Evolutionary conservation across 1,139 yeast genomes (phyloP).

Genomic region (Kodamaea anthophila): DNA sequence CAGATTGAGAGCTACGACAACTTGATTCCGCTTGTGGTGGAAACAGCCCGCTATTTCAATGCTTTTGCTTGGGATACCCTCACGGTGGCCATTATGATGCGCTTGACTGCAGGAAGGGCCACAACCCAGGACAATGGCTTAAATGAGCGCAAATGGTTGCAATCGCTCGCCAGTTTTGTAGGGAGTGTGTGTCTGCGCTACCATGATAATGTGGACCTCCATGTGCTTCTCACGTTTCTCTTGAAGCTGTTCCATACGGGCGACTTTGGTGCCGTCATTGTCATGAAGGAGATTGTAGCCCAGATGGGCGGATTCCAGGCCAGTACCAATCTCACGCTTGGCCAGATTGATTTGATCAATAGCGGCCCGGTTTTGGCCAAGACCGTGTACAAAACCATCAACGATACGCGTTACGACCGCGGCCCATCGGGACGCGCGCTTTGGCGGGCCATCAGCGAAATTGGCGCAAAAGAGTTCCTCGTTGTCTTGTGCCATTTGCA

Average conservation of each 20-base stretch:
- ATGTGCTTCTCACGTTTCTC: conserved; percentile 53
- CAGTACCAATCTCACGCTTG: conserved; percentile 54
- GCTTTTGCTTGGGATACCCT: conserved; percentile 82
- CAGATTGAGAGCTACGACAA: conserved; percentile 92
- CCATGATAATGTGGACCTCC: conserved; percentile 43
- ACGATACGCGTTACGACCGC: conserved; percentile 49
- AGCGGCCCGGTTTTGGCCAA: conserved; percentile 57
- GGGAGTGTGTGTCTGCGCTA: conserved; percentile 57
- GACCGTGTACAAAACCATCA: conserved; percentile 55
- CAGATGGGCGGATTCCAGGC: conserved; percentile 83
- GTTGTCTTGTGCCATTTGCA: conserved; percentile 54
- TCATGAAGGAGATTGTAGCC: conserved; percentile 62
- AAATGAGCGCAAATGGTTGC: conserved; percentile 81
- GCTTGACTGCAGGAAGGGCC: conserved; percentile 65
- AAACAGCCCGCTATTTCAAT: conserved; percentile 74
- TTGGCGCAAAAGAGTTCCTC: conserved; percentile 56
- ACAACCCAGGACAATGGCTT: conserved; percentile 75
- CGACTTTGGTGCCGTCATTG: conserved; percentile 59
- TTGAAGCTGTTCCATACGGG: conserved; percentile 60
- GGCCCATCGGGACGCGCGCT: conserved; percentile 48
- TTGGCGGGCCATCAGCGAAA: conserved; percentile 39
- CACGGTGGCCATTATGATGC: conserved; percentile 64
- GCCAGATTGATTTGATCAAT: conserved; percentile 63
- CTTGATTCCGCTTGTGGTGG: conserved; percentile 70
- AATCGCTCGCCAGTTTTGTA: conserved; percentile 59